These are phyloP conservation scores for Daldinia bambusicola DNA, from an alignment of 495 filamentous ascomycete species.

Conservation along the genomic window DNA sequence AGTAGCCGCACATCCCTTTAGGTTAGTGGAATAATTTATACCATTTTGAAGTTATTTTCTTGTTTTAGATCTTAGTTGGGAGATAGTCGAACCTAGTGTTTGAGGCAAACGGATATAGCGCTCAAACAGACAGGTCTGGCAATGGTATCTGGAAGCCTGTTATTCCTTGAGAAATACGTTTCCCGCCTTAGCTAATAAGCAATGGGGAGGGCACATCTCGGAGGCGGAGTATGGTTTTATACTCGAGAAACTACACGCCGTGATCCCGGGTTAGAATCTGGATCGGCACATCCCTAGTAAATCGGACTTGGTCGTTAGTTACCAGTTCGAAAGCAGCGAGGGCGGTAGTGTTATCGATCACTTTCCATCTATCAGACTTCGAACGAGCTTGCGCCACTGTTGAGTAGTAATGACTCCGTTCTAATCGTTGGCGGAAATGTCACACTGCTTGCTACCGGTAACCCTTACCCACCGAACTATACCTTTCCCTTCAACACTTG, in stretches of 20 bases:
- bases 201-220: slow-evolving; percentile 4
- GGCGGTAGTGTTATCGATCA: not conserved
- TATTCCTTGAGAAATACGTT: not conserved
- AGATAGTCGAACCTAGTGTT: no score
- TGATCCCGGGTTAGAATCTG: not conserved
- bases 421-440: not conserved
- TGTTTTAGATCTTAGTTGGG: no score
- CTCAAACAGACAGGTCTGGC: no score
- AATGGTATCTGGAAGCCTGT: not conserved
- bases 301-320: not conserved
- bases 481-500: no score
- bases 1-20: no score
- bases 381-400: not conserved
- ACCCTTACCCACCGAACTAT: not conserved
- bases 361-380: not conserved
- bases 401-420: not conserved
- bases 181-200: slow-evolving; percentile 8
- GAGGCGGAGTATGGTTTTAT: slow-evolving; percentile 1
- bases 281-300: not conserved
- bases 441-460: not conserved
- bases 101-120: no score
- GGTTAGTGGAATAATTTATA: no score
- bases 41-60: no score
- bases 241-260: not conserved
- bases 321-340: not conserved